Conservation (phyloP, 352 stramenopile species). For the Pythium pyrilobum region DNA sequence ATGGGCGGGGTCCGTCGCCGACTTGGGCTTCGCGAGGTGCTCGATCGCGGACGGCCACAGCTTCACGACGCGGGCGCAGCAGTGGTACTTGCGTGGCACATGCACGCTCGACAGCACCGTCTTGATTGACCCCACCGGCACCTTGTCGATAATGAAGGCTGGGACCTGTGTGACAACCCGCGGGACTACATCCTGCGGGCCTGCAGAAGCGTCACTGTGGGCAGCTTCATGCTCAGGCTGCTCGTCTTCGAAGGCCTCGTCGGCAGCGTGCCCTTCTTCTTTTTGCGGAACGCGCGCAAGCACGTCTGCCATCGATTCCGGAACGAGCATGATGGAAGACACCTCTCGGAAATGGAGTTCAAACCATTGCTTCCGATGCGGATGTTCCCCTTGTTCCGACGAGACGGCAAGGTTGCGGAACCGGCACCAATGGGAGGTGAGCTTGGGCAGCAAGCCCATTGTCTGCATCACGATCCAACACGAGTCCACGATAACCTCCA, state of each 20-base stretch:
- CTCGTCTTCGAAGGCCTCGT: conserved; percentile 1
- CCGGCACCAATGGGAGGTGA: conserved; percentile 52
- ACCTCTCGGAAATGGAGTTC: conserved; percentile 65
- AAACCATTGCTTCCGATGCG: conserved; percentile 14
- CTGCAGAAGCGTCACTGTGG: neutral
- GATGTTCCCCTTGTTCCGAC: conserved; percentile 19
- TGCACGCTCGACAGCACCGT: conserved; percentile 23
- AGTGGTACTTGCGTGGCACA: conserved; percentile 66
- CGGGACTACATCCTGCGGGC: neutral
- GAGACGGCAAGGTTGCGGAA: conserved; percentile 65
- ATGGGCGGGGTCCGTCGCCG: conserved; percentile 19
- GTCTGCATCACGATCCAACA: conserved; percentile 56
- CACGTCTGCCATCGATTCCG: conserved; percentile 40
- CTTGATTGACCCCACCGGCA: conserved; percentile 37
- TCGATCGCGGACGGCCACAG: conserved; percentile 46
- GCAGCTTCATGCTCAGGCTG: no score
- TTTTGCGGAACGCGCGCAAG: conserved; percentile 22
- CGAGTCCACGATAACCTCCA: conserved; percentile 61
- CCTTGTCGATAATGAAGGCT: conserved; percentile 34
- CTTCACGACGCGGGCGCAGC: conserved; percentile 31
- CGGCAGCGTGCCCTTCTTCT: neutral
- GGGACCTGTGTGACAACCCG: conserved; percentile 35
- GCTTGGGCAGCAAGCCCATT: conserved; percentile 40
- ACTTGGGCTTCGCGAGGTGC: conserved; percentile 46
- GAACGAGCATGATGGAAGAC: conserved; percentile 57